Evolutionary conservation across 202 grass and related monocot species (phyloP).

Genomic region (Schoenoplectus triqueter): DNA sequence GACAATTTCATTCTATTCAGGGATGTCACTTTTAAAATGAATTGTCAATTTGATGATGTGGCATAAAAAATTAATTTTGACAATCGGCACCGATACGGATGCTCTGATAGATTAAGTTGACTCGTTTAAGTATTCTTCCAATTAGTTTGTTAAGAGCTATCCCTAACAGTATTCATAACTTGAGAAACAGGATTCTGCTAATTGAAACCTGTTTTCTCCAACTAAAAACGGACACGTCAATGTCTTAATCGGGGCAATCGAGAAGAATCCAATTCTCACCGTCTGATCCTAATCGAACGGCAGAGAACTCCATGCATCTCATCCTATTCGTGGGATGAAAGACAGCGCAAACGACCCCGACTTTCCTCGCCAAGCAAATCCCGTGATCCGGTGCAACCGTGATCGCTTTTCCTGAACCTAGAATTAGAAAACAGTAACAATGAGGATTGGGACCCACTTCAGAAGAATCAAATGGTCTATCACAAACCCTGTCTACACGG

Average conservation of each 20-base stretch:
- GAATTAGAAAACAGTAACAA: not conserved
- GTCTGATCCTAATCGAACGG: constrained; percentile 32
- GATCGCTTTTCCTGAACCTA: not conserved
- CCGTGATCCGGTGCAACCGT: constrained; percentile 18
- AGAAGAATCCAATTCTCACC: not conserved
- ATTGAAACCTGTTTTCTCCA: not conserved
- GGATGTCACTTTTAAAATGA: too few species aligned
- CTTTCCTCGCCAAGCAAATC: not conserved
- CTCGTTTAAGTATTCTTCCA: too few species aligned
- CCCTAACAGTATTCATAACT: not conserved
- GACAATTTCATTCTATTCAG: too few species aligned
- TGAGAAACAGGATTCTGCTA: not conserved
- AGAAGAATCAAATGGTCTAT: not conserved
- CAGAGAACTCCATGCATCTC: not conserved
- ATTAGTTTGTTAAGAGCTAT: too few species aligned
- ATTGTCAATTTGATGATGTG: too few species aligned
- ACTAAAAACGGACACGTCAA: not conserved
- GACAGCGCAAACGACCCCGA: not conserved
- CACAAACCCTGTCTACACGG: not conserved
- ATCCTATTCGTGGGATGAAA: not conserved
- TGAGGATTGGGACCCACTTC: not conserved
- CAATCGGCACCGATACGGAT: too few species aligned
- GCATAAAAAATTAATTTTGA: too few species aligned
- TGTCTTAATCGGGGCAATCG: not conserved
- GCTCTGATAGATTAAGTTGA: too few species aligned